Conservation (phyloP, 352 stramenopile genomes). For the Saprolegnia diclina region DNA sequence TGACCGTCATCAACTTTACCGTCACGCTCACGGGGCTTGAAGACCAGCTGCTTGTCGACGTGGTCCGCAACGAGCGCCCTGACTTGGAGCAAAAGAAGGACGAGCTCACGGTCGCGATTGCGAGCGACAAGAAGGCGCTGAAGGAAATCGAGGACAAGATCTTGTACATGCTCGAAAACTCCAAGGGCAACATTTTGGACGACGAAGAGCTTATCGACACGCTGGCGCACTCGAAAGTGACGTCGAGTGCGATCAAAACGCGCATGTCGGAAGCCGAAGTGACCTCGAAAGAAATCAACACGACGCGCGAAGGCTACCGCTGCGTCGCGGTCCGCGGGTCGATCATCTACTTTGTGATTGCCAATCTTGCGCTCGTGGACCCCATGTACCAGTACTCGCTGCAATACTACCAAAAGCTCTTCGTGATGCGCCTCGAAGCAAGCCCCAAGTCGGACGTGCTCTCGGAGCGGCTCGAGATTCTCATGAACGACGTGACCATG, state of each 20-base stretch:
- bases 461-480: constrained; percentile 74
- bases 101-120: constrained; percentile 89
- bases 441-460: constrained; percentile 78
- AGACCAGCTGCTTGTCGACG: constrained; percentile 90
- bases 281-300: constrained; percentile 87
- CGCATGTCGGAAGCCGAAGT: constrained; percentile 87
- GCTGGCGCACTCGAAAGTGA: constrained; percentile 86
- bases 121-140: constrained; percentile 88
- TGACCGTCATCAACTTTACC: constrained; percentile 94
- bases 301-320: constrained; percentile 87
- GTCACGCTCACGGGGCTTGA: constrained; percentile 89
- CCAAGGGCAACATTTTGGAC: constrained; percentile 91
- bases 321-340: constrained; percentile 85
- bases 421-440: constrained; percentile 82
- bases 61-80: constrained; percentile 87
- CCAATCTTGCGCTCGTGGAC: constrained; percentile 86
- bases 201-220: constrained; percentile 92
- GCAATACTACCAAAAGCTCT: constrained; percentile 92
- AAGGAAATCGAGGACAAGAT: constrained; percentile 95
- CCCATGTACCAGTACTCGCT: constrained; percentile 95
- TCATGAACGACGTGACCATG: constrained; percentile 88
- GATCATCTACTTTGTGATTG: constrained; percentile 94
- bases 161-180: constrained; percentile 89
- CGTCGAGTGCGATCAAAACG: constrained; percentile 84
- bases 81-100: constrained; percentile 91